These are phyloP conservation scores for Russula emetica DNA, from an alignment of 768 basidiomycete species.

Conservation along the genomic window DNA sequence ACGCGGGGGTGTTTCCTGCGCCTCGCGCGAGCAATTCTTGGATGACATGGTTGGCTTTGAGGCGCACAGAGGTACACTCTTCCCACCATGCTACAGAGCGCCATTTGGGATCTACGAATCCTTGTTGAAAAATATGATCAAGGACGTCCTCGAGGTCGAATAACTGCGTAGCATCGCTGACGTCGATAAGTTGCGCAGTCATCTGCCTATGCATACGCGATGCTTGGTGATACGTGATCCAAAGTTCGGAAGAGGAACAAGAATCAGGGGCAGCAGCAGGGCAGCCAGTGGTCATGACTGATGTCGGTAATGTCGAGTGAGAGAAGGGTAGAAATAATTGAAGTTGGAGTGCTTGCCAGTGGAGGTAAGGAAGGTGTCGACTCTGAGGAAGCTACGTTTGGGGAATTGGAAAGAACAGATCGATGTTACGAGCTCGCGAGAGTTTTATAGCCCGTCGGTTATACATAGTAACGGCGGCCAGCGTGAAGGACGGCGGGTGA, in stretches of 20 bases:
- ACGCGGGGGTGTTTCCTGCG: constrained; percentile 42
- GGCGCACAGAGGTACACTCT: constrained; percentile 37
- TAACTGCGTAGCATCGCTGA: constrained; percentile 41
- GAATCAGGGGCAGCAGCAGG: too few species aligned
- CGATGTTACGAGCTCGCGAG: too few species aligned
- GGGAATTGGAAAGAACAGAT: too few species aligned
- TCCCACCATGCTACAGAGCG: constrained; percentile 46
- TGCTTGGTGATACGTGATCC: constrained; percentile 47
- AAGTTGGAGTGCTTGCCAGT: not conserved
- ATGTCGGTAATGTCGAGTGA: constrained; percentile 5
- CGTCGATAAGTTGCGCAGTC: constrained; percentile 47
- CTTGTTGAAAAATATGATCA: constrained; percentile 44
- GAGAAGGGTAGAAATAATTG: not conserved
- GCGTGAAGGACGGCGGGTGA: not conserved
- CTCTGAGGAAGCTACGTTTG: constrained; percentile 4
- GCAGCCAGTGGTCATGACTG: not conserved
- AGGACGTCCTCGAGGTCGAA: constrained; percentile 47
- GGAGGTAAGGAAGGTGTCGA: not conserved
- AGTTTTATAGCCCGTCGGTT: not conserved
- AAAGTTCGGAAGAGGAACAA: constrained; percentile 37
- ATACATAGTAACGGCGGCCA: not conserved
- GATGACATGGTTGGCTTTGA: constrained; percentile 37
- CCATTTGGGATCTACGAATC: constrained; percentile 44
- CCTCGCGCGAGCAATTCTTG: constrained; percentile 39
- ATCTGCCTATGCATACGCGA: constrained; percentile 42